A percentile compares a stretch with the other conserved stretches of the same genome.
Evolutionary conservation across 2,329 filamentous ascomycete species (phyloP).

Genomic region (Penicillium sp.): DNA sequence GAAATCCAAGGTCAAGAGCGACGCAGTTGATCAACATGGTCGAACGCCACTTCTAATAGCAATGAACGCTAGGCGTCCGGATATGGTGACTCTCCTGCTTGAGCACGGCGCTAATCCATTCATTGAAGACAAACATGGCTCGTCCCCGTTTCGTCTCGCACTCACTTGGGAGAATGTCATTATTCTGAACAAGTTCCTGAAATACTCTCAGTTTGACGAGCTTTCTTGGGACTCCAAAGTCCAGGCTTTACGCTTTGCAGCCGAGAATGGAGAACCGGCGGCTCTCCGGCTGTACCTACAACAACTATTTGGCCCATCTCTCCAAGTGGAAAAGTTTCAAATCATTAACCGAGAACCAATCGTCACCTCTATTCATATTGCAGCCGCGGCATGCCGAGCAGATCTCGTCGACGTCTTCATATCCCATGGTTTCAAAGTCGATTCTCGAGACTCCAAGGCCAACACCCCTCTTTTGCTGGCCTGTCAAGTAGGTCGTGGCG

Average conservation of each 20-base stretch:
- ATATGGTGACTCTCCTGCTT: conserved; percentile 5
- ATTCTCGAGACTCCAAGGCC: background rate
- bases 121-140: conserved; percentile 3
- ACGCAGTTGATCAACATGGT: conserved; percentile 2
- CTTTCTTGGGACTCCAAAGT: conserved; percentile 1
- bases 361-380: conserved; percentile 4
- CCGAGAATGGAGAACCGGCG: background rate
- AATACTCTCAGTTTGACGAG: background rate
- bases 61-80: conserved; percentile 5
- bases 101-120: conserved; percentile 8
- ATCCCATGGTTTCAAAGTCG: conserved; percentile 2
- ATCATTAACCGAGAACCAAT: background rate
- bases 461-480: conserved; percentile 7
- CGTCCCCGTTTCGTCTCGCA: conserved; percentile 7
- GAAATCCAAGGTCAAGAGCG: conserved; percentile 4
- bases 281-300: conserved; percentile 2
- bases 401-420: conserved; percentile 5
- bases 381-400: conserved; percentile 1
- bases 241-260: conserved; percentile 5
- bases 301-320: background rate
- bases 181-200: conserved; percentile 4
- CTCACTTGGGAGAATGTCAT: conserved; percentile 4
- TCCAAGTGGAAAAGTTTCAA: background rate
- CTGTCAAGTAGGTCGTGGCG: conserved; percentile 2
- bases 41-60: conserved; percentile 7